Evolutionary conservation across 1,284 basidiomycete species (phyloP), one percentile per base, ranked within the genome.

Genomic region (Spongiforma sp.): DNA sequence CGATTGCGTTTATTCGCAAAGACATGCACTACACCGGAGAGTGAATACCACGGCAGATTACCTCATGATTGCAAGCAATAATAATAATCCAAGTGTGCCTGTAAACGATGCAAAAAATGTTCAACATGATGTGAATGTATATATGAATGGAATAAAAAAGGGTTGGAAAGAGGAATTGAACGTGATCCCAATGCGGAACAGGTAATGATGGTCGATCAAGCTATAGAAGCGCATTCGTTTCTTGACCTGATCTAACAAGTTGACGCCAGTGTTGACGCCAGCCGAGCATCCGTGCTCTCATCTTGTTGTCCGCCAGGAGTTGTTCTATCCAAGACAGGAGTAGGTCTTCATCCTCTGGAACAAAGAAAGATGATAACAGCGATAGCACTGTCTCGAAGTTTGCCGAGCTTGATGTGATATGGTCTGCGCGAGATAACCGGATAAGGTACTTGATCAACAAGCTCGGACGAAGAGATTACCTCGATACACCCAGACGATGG

Each of bases 331-430:
- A 98, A 2, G 81, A 77, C 69, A 98, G 78, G 46, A 96, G 81
- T 2, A 81, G 81, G 71, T 98, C 88, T 68, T 98, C 95, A 73
- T 94, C 89, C 76, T 96, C 92, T 2, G 93, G 91, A 8, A 97
- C 88, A 73, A 96, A 98, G 80, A 94, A 96, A 11, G 93, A 95
- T 2, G 94, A 96, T 5, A 98, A 80, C 30, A 96, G 81, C 15
- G 93, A 95, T 12, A 98, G 81, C 41, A 97, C 89, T 5, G 91
- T 95, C 79, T 98, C 96, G 76, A 98, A 98, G 68, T 87, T 93
- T n/a, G 95, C 94, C 21, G 86, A 76, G 34, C 80, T 79, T 12
- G 91, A 86, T 8, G 90, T 89, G 68, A 95, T 90, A 64, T 93
- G 87, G 76, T 93, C 93, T 94, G 69, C 90, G 68, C 30, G 17